Conservation (phyloP, 1,284 basidiomycete genomes). For the Cryptococcus floricola region DNA sequence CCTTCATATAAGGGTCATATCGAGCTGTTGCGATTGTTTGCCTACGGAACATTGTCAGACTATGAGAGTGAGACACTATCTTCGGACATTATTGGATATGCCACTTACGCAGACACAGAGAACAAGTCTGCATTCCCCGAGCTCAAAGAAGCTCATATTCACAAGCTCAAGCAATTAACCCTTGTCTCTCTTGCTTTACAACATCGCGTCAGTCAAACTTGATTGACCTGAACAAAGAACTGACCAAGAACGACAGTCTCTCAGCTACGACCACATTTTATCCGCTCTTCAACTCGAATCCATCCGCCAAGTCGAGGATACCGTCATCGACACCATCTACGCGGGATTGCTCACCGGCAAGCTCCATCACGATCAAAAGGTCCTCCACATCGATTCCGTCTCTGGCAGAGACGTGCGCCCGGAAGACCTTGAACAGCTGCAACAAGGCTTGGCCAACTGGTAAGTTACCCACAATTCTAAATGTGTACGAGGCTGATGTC, state of each 20-base stretch:
- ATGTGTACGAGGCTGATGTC: neutral
- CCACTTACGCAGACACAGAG: constrained; percentile 50
- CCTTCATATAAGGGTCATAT: constrained; percentile 61
- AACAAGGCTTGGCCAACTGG: constrained; percentile 67
- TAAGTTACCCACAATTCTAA: constrained; percentile 43
- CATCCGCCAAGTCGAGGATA: constrained; percentile 83
- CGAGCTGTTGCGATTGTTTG: constrained; percentile 74
- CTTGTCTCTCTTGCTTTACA: constrained; percentile 74
- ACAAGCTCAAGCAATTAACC: constrained; percentile 87
- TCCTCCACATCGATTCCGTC: constrained; percentile 84
- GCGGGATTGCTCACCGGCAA: constrained; percentile 80
- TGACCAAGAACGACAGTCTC: constrained; percentile 15
- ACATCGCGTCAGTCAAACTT: constrained; percentile 59
- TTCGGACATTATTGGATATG: neutral
- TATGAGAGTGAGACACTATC: constrained; percentile 55
- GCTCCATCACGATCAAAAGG: constrained; percentile 81
- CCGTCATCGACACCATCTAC: constrained; percentile 94
- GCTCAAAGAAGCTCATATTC: constrained; percentile 66
- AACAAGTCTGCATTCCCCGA: constrained; percentile 63
- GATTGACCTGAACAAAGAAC: neutral
- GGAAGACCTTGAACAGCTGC: constrained; percentile 60
- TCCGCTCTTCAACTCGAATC: constrained; percentile 61
- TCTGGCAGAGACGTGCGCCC: constrained; percentile 81
- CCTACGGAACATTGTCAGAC: constrained; percentile 78
- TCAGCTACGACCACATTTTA: constrained; percentile 28